phyloP scores from a whole-genome alignment of 164 flowering plant genomes.

The Umbilicus rupestris region DNA sequence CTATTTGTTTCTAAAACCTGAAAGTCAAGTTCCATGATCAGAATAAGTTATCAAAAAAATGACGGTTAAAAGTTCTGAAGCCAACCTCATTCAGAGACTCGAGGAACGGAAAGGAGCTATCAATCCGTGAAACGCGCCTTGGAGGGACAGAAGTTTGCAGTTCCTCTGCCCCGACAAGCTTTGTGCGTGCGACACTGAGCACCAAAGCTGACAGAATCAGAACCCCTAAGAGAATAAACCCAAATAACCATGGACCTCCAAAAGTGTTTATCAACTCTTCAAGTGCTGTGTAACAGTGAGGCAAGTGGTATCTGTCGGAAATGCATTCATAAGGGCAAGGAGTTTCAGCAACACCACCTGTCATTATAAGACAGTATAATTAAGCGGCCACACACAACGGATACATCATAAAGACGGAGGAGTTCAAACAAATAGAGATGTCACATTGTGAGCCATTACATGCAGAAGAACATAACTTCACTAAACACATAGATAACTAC shows the following conservation, averaged over 20 bases:
- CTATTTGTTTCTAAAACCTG: conserved; percentile 90
- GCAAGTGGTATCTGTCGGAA: conserved; percentile 91
- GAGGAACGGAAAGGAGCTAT: conserved; percentile 85
- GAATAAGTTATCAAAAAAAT: not conserved
- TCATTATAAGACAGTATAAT: conserved; percentile 4
- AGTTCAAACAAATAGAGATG: not conserved
- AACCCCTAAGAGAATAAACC: conserved; percentile 61
- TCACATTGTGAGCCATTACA: not conserved
- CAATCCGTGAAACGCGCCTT: conserved; percentile 63
- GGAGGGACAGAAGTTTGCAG: conserved; percentile 54
- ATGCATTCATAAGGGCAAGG: conserved; percentile 92
- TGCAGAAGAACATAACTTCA: not conserved
- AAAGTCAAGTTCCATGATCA: conserved; percentile 5
- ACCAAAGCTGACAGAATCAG: conserved; percentile 78
- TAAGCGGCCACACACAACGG: not conserved
- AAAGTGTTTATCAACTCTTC: conserved; percentile 87
- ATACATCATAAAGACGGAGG: not conserved
- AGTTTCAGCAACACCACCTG: conserved; percentile 80
- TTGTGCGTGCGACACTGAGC: conserved; percentile 89
- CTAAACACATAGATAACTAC: not conserved
- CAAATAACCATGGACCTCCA: conserved; percentile 98
- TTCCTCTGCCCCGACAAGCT: conserved; percentile 71
- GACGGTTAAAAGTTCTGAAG: conserved; percentile 4
- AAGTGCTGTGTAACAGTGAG: conserved; percentile 81
- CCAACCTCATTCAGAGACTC: conserved; percentile 90